Percentiles rank a stretch among this genome's conserved stretches.
phyloP scores from a whole-genome alignment of 1,284 basidiomycete species.

The Melanopsichium pennsylvanicum region DNA sequence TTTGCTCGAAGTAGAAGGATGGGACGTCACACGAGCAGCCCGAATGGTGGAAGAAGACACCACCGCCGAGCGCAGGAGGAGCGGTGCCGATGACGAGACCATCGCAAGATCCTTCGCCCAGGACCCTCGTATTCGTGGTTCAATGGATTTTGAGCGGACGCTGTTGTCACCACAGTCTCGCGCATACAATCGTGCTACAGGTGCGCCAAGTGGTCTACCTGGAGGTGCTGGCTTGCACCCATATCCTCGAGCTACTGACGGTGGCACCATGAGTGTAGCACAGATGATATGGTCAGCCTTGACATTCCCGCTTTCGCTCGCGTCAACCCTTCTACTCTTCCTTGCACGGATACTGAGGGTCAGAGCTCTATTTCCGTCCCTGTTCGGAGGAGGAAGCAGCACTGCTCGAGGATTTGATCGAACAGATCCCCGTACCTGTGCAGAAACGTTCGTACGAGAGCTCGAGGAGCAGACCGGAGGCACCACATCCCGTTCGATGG shows the following conservation, averaged over 20 bases:
- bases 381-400: constrained; percentile 15
- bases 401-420: neutral
- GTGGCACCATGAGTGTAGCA: constrained; percentile 12
- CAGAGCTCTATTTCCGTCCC: constrained; percentile 22
- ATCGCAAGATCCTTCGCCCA: constrained; percentile 41
- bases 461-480: constrained; percentile 40
- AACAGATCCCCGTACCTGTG: constrained; percentile 31
- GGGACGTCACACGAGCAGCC: constrained; percentile 41
- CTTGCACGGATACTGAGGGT: constrained; percentile 33
- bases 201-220: constrained; percentile 16
- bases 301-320: constrained; percentile 47
- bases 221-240: constrained; percentile 34
- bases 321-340: constrained; percentile 39
- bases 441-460: constrained; percentile 39
- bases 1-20: constrained; percentile 46
- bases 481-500: constrained; percentile 6
- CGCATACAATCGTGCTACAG: neutral
- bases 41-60: constrained; percentile 36
- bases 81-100: constrained; percentile 45
- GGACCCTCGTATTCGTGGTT: constrained; percentile 19
- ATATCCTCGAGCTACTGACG: constrained; percentile 7
- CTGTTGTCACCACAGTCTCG: neutral
- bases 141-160: constrained; percentile 23
- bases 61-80: constrained; percentile 37
- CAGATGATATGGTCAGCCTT: constrained; percentile 46